Conservation (phyloP, 2,329 filamentous ascomycete genomes). For the Metarhizium humberi region DNA sequence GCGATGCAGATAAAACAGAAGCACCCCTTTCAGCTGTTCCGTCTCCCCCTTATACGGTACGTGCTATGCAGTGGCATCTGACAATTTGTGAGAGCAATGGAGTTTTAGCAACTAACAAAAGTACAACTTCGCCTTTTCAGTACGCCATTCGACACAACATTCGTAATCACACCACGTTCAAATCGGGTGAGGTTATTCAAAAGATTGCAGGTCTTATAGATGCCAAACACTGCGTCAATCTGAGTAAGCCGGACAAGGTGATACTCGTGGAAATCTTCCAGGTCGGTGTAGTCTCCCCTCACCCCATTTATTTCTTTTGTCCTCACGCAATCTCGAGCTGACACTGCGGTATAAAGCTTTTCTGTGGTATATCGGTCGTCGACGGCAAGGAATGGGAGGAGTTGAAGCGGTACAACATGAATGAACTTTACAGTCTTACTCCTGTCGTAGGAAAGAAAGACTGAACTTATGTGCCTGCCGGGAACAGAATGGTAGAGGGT, state of each 20-base stretch:
- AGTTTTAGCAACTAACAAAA: not conserved
- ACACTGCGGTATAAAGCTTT: slow-evolving; percentile 26
- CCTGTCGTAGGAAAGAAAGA: not conserved
- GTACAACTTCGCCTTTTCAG: slow-evolving; percentile 29
- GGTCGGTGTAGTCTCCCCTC: slow-evolving; percentile 34
- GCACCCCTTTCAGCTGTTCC: not conserved
- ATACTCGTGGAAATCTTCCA: slow-evolving; percentile 75
- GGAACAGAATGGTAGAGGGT: not conserved
- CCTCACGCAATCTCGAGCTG: not conserved
- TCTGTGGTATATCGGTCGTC: slow-evolving; percentile 73
- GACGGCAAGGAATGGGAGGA: slow-evolving; percentile 58
- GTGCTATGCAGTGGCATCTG: slow-evolving; percentile 11
- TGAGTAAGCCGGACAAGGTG: slow-evolving; percentile 68
- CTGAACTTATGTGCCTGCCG: not conserved
- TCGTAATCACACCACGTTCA: slow-evolving; percentile 62
- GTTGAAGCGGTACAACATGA: slow-evolving; percentile 69
- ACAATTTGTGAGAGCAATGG: not conserved
- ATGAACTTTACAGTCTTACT: slow-evolving; percentile 52
- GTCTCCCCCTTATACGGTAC: slow-evolving; percentile 29
- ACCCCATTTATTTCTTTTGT: slow-evolving; percentile 5
- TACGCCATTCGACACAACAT: slow-evolving; percentile 79
- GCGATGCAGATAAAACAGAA: slow-evolving; percentile 7
- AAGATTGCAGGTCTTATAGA: slow-evolving; percentile 58
- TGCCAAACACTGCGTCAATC: slow-evolving; percentile 62
- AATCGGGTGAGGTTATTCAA: slow-evolving; percentile 60